Evolutionary conservation across 352 stramenopile species (phyloP), one percentile per base, ranked within the genome.

Genomic region (Phytopythium cucurbitacearum): DNA sequence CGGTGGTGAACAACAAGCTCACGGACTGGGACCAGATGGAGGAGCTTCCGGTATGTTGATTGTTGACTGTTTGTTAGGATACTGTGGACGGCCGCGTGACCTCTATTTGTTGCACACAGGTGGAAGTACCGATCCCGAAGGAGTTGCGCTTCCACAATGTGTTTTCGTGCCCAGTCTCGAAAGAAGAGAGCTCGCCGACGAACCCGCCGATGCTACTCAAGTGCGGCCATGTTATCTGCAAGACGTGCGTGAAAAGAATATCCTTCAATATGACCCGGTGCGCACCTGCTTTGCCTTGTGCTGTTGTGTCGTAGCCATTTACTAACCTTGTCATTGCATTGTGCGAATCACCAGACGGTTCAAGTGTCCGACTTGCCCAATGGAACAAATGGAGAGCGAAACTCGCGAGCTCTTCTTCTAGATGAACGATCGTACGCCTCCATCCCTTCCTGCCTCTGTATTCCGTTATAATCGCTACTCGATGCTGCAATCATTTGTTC

Each of bases 121-220:
- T 83, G 62, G 85, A 96, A 54, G 76, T 96, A 10, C 84, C 83
- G 4, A 73, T 93, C 49, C 62, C 76, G 8, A 86, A 92, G 61
- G 78, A 90, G 44, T 62, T 90, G 53, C 82, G 82, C 21, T 96
- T 94, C 59, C 86, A 96, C 60, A 91, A 73, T 5, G 81, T 96
- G 28, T 95, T 96, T 37, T 87, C 81, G 34, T 96, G 86, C 38
- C 86, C 86, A 16, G 83, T 96, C 10, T 91, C 83, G 0, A 90
- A 93, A 59, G 86, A 96, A 67, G 81, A 91, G 54, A 91, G 80
- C 59, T 86, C 83, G n/a, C 71, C 80, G 28, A 72, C 75, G 0
- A 95, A 96, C 43, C 85, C 86, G 16, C 86, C 86, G 44, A 80
- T 92, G 65, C 64, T 96, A 48, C 69, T 96, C 13, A 93, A 92